Evolutionary conservation across 2,329 filamentous ascomycete genomes (phyloP).

Genomic region (Colletotrichum agaves): DNA sequence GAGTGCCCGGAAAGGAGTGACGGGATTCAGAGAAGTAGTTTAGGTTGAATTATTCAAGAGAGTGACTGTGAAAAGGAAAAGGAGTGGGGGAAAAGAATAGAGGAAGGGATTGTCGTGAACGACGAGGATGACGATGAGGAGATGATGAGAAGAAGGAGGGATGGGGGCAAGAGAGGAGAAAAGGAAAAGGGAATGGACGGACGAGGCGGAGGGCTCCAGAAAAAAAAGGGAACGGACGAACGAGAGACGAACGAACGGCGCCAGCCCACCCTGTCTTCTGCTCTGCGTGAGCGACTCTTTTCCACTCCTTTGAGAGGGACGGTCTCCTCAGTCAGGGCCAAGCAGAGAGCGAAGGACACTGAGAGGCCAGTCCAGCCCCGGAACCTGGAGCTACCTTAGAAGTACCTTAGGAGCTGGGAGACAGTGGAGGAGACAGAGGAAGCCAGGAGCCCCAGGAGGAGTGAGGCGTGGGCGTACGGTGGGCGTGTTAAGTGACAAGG

Average conservation of each 20-base stretch:
- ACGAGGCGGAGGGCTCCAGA: constrained; percentile 32
- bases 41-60: constrained; percentile 57
- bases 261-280: constrained; percentile 31
- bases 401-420: background rate
- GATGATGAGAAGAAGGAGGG: constrained; percentile 50
- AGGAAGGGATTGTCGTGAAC: constrained; percentile 49
- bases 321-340: constrained; percentile 5
- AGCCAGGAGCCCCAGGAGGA: constrained; percentile 14
- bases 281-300: background rate
- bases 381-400: background rate
- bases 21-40: constrained; percentile 52
- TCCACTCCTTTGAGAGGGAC: background rate
- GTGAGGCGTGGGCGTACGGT: constrained; percentile 21
- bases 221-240: constrained; percentile 34
- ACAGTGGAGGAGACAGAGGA: no score
- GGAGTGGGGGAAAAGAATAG: constrained; percentile 50
- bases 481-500: background rate
- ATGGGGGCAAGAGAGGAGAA: constrained; percentile 41
- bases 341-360: background rate
- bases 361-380: constrained; percentile 11
- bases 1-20: constrained; percentile 62
- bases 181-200: constrained; percentile 42
- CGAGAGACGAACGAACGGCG: constrained; percentile 31
- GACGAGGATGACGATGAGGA: constrained; percentile 49
- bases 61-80: constrained; percentile 60